phyloP scores from a whole-genome alignment of 2,329 filamentous ascomycete genomes.

The Dendryphion nanum region DNA sequence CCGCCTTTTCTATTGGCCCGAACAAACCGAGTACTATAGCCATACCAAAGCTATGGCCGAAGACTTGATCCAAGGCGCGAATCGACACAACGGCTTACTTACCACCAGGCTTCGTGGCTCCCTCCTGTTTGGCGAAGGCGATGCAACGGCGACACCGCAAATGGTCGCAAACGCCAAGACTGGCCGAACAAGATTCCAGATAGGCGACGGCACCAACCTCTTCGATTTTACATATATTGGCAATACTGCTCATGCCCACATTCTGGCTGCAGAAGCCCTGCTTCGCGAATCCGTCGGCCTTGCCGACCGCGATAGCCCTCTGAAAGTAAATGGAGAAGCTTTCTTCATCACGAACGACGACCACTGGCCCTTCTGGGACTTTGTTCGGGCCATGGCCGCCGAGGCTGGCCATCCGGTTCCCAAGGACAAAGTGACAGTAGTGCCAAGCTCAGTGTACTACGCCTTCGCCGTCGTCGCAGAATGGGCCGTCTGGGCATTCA shows the following conservation, averaged over 20 bases:
- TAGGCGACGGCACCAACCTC: conserved; percentile 17
- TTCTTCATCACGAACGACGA: conserved; percentile 19
- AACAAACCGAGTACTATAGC: conserved; percentile 5
- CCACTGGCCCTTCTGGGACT: conserved; percentile 16
- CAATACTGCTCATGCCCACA: conserved; percentile 15
- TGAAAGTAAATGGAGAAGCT: conserved; percentile 15
- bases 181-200: conserved; percentile 11
- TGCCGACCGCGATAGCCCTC: conserved; percentile 1
- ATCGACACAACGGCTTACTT: conserved; percentile 11
- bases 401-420: conserved; percentile 11
- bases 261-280: conserved; percentile 12
- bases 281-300: background rate
- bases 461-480: conserved; percentile 6
- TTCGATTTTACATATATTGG: conserved; percentile 16
- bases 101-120: conserved; percentile 8
- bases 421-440: conserved; percentile 9
- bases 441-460: conserved; percentile 7
- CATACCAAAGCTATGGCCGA: conserved; percentile 18
- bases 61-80: conserved; percentile 13
- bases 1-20: conserved; percentile 5
- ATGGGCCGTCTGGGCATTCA: conserved; percentile 7
- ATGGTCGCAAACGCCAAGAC: conserved; percentile 6
- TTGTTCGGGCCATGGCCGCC: conserved; percentile 6
- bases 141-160: conserved; percentile 6
- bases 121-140: conserved; percentile 13